A percentile compares a stretch with the other conserved stretches of the same genome.
Evolutionary conservation across 2,329 filamentous ascomycete species (phyloP).

Genomic region (Eutypa lata): DNA sequence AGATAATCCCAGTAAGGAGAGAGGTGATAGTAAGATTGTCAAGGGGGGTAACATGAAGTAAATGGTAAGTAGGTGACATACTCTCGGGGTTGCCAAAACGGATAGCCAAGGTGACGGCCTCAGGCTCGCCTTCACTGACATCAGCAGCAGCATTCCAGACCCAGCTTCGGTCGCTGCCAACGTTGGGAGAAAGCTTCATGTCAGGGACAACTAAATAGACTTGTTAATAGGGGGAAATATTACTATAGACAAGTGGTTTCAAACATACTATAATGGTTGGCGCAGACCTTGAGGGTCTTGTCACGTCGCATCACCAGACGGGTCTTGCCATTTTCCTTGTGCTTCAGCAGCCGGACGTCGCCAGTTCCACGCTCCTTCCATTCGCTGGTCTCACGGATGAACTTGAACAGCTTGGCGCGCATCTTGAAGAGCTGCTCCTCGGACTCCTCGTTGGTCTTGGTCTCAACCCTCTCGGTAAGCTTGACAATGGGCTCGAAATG

Average conservation of each 20-base stretch:
- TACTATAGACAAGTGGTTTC: not conserved
- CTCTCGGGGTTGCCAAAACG: conserved; percentile 97
- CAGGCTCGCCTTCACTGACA: conserved; percentile 95
- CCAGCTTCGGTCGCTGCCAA: conserved; percentile 97
- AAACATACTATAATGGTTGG: conserved; percentile 94
- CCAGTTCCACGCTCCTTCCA: conserved; percentile 99
- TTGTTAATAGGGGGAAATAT: conserved; percentile 9
- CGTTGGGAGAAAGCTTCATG: conserved; percentile 98
- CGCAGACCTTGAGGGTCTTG: conserved; percentile 99
- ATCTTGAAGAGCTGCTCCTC: conserved; percentile 99
- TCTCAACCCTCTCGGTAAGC: conserved; percentile 94
- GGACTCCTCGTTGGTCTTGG: conserved; percentile 95
- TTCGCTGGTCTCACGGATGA: conserved; percentile 85
- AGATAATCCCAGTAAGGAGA: not conserved
- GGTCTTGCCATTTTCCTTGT: conserved; percentile 98
- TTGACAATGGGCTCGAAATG: conserved; percentile 97
- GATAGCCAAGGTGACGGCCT: conserved; percentile 93
- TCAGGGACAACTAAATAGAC: conserved; percentile 75
- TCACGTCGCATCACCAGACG: conserved; percentile 97
- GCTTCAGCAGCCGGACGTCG: conserved; percentile 93
- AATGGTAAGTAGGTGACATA: conserved; percentile 45
- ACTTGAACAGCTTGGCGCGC: conserved; percentile 99
- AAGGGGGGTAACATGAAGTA: not conserved
- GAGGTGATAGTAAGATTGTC: conserved; percentile 1
- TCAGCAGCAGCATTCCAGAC: conserved; percentile 98